Conservation (phyloP, 208 protist species). For the Crithidia sp. region DNA sequence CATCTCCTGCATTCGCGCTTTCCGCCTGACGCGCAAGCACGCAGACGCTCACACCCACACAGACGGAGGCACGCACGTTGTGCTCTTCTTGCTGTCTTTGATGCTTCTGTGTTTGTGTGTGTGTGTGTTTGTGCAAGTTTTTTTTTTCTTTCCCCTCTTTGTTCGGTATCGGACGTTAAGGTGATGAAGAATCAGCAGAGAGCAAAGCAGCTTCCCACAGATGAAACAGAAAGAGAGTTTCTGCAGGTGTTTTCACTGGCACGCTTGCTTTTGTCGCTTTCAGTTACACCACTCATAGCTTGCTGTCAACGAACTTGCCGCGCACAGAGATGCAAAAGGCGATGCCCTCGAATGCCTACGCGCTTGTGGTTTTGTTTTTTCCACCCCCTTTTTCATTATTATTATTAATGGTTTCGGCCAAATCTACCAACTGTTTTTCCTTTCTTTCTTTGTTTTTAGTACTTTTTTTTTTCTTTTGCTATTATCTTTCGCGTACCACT, state of each 20-base stretch:
- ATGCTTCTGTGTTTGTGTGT: background rate
- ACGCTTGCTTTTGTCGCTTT: background rate
- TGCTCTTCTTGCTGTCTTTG: no score
- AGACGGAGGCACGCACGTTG: no score
- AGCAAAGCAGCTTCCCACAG: background rate
- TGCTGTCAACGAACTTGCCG: no score
- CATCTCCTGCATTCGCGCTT: no score
- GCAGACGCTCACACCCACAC: no score
- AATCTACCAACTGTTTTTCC: background rate
- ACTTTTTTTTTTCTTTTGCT: constrained; percentile 7
- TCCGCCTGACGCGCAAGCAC: no score
- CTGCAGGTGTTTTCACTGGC: background rate
- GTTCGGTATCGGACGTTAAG: background rate
- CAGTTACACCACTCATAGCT: no score
- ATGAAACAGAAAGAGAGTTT: no score
- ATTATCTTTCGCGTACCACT: background rate
- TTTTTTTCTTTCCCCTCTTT: background rate
- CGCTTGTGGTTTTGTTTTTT: constrained; percentile 2
- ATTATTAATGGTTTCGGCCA: background rate
- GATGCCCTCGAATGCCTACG: no score
- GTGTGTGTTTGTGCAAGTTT: background rate
- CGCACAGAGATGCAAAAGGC: no score
- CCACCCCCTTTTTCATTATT: background rate
- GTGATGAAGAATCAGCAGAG: background rate
- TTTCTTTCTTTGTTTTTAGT: constrained; percentile 18